phyloP scores from a whole-genome alignment of 768 basidiomycete genomes.

The Xanthoconium stramineum region DNA sequence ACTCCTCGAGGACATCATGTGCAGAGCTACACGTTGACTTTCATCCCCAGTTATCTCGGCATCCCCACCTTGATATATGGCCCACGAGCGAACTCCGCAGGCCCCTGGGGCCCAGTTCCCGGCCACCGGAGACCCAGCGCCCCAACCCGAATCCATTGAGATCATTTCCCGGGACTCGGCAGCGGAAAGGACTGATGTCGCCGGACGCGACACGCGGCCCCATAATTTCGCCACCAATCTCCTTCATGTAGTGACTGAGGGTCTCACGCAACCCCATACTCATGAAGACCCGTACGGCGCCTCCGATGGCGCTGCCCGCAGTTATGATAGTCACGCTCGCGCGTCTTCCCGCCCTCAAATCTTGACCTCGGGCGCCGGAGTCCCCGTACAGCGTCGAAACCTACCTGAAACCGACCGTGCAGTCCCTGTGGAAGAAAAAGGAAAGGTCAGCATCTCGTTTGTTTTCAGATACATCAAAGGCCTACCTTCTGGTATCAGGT shows the following conservation, averaged over 20 bases:
- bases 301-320: too few relatives aligned
- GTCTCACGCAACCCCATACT: background rate
- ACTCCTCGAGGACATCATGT: background rate
- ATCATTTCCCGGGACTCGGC: background rate
- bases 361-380: background rate
- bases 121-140: background rate
- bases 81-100: slow-evolving; percentile 1
- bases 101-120: background rate
- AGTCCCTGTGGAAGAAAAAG: too few relatives aligned
- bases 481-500: too few relatives aligned
- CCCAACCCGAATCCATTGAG: slow-evolving; percentile 5
- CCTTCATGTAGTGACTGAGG: background rate
- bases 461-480: too few relatives aligned
- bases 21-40: too few relatives aligned
- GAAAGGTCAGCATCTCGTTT: too few relatives aligned
- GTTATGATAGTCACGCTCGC: too few relatives aligned
- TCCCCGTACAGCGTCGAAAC: background rate
- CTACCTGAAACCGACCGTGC: slow-evolving; percentile 2
- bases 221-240: slow-evolving; percentile 3
- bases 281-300: slow-evolving; percentile 1
- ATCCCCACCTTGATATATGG: slow-evolving; percentile 13
- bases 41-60: background rate
- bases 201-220: background rate
- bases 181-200: background rate
- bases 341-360: too few relatives aligned